phyloP scores from a whole-genome alignment of 164 flowering plant genomes.

The Magnolia sinica region DNA sequence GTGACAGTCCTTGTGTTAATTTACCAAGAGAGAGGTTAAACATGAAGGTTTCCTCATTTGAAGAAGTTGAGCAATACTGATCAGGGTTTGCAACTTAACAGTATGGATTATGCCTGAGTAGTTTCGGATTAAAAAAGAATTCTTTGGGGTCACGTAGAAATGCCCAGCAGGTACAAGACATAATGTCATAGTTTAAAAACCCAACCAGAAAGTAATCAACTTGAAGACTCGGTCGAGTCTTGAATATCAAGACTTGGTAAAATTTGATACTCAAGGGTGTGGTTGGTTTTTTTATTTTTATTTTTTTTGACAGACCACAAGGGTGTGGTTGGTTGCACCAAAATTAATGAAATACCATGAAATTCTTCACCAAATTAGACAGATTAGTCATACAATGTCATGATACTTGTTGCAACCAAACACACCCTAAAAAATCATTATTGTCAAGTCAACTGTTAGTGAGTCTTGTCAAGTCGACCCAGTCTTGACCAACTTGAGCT shows the following conservation, averaged over 20 bases:
- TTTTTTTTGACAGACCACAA: too few relatives aligned
- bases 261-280: too few relatives aligned
- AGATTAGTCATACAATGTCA: too few relatives aligned
- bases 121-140: background rate
- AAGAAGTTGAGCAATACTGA: background rate
- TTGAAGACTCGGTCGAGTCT: background rate
- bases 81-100: background rate
- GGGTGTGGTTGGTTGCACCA: too few relatives aligned
- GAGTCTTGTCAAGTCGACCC: background rate
- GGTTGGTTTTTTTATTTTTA: too few relatives aligned
- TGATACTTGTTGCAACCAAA: background rate
- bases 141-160: background rate
- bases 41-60: background rate
- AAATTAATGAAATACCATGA: too few relatives aligned
- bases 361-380: too few relatives aligned
- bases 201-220: background rate
- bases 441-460: background rate
- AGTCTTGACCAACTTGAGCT: background rate
- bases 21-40: background rate
- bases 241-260: background rate
- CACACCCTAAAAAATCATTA: background rate
- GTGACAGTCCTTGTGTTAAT: conserved; percentile 1
- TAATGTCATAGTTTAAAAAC: background rate
- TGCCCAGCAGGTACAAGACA: background rate
- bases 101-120: background rate